Conservation (phyloP, 164 flowering plant genomes). For the Amborella trichopoda region DNA sequence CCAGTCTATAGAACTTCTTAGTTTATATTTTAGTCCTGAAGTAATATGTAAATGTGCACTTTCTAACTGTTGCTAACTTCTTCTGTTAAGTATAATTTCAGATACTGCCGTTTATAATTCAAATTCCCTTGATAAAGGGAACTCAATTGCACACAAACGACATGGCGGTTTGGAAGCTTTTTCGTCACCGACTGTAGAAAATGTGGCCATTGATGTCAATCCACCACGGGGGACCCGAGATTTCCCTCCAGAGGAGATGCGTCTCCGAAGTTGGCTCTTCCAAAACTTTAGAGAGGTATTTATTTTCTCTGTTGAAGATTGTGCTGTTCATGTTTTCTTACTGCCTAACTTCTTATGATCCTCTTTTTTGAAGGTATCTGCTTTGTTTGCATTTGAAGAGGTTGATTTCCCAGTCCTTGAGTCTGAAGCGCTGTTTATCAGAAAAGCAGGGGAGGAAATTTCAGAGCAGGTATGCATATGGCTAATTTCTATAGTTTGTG, state of each 20-base stretch:
- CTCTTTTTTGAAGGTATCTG: constrained; percentile 39
- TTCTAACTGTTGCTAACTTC: too few relatives aligned
- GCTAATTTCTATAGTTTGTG: too few relatives aligned
- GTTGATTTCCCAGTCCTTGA: constrained; percentile 91
- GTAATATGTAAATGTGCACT: too few relatives aligned
- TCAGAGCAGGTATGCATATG: constrained; percentile 86
- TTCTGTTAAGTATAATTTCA: too few relatives aligned
- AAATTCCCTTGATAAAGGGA: too few relatives aligned
- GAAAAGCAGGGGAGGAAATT: constrained; percentile 98
- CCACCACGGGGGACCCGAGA: constrained; percentile 96
- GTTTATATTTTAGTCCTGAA: too few relatives aligned
- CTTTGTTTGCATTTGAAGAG: constrained; percentile 77
- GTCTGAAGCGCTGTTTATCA: constrained; percentile 69
- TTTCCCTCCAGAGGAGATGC: constrained; percentile 95
- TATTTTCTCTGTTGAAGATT: neutral
- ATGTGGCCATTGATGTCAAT: constrained; percentile 63
- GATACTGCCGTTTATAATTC: too few relatives aligned
- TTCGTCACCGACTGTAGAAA: neutral
- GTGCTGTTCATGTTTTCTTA: neutral
- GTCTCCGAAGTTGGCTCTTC: constrained; percentile 91
- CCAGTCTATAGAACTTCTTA: too few relatives aligned
- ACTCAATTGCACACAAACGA: too few relatives aligned
- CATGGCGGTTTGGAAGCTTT: too few relatives aligned
- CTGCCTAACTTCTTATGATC: neutral
- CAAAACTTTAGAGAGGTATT: constrained; percentile 64